These are phyloP conservation scores for Raffaelea ambrosiae DNA, from an alignment of 2,329 filamentous ascomycete species.

Conservation along the genomic window DNA sequence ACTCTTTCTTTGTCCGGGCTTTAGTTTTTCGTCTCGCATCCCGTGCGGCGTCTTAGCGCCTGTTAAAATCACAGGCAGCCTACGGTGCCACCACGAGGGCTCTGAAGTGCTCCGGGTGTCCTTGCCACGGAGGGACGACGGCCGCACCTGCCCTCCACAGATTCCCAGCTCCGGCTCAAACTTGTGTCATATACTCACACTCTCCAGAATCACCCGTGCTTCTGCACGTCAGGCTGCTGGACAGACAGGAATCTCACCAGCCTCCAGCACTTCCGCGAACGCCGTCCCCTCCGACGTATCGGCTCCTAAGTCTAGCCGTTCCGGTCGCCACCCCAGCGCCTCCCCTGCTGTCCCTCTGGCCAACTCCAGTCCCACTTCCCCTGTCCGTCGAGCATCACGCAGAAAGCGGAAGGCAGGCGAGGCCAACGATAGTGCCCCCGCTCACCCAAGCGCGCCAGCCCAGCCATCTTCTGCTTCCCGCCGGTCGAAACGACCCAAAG, in stretches of 20 bases:
- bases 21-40: too few species aligned
- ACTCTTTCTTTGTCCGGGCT: too few species aligned
- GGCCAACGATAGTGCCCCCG: constrained; percentile 28
- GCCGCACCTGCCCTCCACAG: too few species aligned
- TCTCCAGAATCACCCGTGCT: constrained; percentile 88
- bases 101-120: too few species aligned
- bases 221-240: constrained; percentile 81
- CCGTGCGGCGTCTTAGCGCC: too few species aligned
- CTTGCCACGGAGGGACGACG: too few species aligned
- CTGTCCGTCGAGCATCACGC: constrained; percentile 29
- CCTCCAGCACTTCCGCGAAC: constrained; percentile 9
- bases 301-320: too few species aligned
- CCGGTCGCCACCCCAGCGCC: constrained; percentile 3
- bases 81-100: too few species aligned
- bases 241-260: constrained; percentile 39
- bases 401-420: constrained; percentile 69
- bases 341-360: constrained; percentile 23
- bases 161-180: too few species aligned
- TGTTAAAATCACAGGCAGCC: too few species aligned
- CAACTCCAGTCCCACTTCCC: neutral
- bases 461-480: constrained; percentile 33
- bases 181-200: too few species aligned
- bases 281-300: too few species aligned
- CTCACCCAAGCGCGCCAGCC: neutral
- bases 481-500: constrained; percentile 60